Conservation (phyloP, 176 grass and related monocot species). For the Avena sativa region DNA sequence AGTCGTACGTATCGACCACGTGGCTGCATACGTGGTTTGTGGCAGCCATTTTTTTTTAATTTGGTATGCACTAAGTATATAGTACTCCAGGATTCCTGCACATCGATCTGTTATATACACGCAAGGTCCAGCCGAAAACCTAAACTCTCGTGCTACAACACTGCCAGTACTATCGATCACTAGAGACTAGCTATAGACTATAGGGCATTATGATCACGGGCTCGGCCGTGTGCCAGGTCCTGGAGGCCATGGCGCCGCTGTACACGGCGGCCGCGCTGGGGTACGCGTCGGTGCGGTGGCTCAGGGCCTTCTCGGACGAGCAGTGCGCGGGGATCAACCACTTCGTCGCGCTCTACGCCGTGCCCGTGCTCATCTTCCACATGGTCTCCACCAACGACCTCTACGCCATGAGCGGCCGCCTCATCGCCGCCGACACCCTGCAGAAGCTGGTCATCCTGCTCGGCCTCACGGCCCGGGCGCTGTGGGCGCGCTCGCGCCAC, state of each 20-base stretch:
- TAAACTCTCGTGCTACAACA: not conserved
- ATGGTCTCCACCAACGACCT: slow-evolving; percentile 80
- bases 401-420: slow-evolving; percentile 67
- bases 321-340: slow-evolving; percentile 43
- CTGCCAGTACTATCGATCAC: not conserved
- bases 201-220: slow-evolving; percentile 43
- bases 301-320: slow-evolving; percentile 51
- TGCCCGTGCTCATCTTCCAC: slow-evolving; percentile 76
- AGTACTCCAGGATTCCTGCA: not conserved
- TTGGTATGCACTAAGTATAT: no score
- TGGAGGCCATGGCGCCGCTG: slow-evolving; percentile 78
- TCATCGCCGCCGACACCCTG: slow-evolving; percentile 78
- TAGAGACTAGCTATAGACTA: no score
- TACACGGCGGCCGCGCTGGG: slow-evolving; percentile 76
- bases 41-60: no score
- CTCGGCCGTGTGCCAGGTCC: slow-evolving; percentile 55
- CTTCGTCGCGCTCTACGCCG: slow-evolving; percentile 75
- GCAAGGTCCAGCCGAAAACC: not conserved
- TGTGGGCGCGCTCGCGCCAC: slow-evolving; percentile 34
- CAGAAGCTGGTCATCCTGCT: slow-evolving; percentile 70
- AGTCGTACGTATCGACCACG: not conserved
- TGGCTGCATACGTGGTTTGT: not conserved
- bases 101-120: not conserved
- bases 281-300: slow-evolving; percentile 64
- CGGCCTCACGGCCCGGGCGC: slow-evolving; percentile 54